Percentiles rank a stretch among this genome's conserved stretches.
phyloP scores from a whole-genome alignment of 2,329 filamentous ascomycete species.

The Coleophoma crateriformis region DNA sequence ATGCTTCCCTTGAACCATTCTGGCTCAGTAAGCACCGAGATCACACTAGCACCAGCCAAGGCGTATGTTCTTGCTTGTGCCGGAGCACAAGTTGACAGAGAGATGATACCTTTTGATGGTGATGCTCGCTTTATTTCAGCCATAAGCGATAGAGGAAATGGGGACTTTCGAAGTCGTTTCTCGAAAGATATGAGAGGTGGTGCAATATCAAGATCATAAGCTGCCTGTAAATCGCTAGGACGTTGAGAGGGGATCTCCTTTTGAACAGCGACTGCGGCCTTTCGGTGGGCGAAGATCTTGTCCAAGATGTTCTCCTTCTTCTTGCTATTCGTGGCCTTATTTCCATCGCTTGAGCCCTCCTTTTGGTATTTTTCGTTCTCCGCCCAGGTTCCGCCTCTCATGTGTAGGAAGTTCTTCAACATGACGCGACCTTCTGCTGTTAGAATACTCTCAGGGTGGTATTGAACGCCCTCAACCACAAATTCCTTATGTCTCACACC shows the following conservation, averaged over 20 bases:
- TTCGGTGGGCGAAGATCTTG: constrained; percentile 81
- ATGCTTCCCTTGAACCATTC: constrained; percentile 99
- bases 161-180: constrained; percentile 71
- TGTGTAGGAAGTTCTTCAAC: constrained; percentile 85
- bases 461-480: constrained; percentile 92
- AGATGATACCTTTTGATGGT: constrained; percentile 93
- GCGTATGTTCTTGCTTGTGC: constrained; percentile 89
- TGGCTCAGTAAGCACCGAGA: constrained; percentile 96
- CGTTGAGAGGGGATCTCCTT: constrained; percentile 82
- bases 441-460: constrained; percentile 95
- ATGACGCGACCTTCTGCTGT: constrained; percentile 84
- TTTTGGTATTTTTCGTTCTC: constrained; percentile 62
- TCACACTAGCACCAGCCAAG: constrained; percentile 88
- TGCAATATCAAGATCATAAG: constrained; percentile 78
- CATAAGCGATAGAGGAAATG: constrained; percentile 88
- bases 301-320: constrained; percentile 85
- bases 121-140: constrained; percentile 97
- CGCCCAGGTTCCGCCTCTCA: constrained; percentile 88
- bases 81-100: constrained; percentile 79
- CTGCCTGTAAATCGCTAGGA: constrained; percentile 75
- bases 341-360: constrained; percentile 23
- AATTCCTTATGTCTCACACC: constrained; percentile 90
- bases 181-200: constrained; percentile 81
- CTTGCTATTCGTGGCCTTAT: constrained; percentile 16
- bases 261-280: constrained; percentile 69